Percentiles rank a stretch among this genome's conserved stretches.
phyloP scores from a whole-genome alignment of 2,329 filamentous ascomycete genomes.

The Fonsecaea multimorphosa region DNA sequence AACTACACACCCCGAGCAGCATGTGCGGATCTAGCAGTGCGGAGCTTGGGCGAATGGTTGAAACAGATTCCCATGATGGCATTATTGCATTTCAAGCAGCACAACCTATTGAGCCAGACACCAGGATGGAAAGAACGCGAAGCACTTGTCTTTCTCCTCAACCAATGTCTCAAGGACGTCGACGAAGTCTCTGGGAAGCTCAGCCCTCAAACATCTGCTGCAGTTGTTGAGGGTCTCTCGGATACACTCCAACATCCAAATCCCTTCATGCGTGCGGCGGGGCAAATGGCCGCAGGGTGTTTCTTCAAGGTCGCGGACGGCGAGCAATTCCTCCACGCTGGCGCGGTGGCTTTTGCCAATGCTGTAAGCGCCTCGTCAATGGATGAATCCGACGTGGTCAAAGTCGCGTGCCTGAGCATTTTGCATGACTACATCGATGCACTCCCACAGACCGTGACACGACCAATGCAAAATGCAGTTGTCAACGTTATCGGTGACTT shows the following conservation, averaged over 20 bases:
- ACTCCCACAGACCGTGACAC: slow-evolving; percentile 58
- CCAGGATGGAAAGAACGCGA: slow-evolving; percentile 72
- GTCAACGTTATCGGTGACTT: slow-evolving; percentile 71
- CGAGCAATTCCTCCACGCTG: slow-evolving; percentile 51
- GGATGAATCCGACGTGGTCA: slow-evolving; percentile 84
- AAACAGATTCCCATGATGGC: slow-evolving; percentile 76
- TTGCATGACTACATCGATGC: slow-evolving; percentile 71
- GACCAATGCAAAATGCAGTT: slow-evolving; percentile 65
- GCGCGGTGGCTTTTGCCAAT: slow-evolving; percentile 57
- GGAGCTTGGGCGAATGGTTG: slow-evolving; percentile 84
- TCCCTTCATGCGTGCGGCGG: slow-evolving; percentile 81
- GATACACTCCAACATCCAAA: slow-evolving; percentile 74
- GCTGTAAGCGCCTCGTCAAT: slow-evolving; percentile 75
- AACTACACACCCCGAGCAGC: slow-evolving; percentile 96
- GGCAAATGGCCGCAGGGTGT: slow-evolving; percentile 82
- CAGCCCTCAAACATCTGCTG: slow-evolving; percentile 70
- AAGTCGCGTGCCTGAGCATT: slow-evolving; percentile 88
- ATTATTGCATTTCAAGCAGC: slow-evolving; percentile 73
- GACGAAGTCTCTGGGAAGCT: slow-evolving; percentile 76
- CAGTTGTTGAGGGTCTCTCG: slow-evolving; percentile 80
- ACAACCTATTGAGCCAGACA: slow-evolving; percentile 14
- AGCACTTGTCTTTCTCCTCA: slow-evolving; percentile 81
- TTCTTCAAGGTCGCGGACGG: slow-evolving; percentile 68
- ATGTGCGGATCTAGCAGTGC: slow-evolving; percentile 89
- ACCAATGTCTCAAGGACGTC: slow-evolving; percentile 82